Conservation (phyloP, 495 filamentous ascomycete species). For the Terfezia boudieri region DNA sequence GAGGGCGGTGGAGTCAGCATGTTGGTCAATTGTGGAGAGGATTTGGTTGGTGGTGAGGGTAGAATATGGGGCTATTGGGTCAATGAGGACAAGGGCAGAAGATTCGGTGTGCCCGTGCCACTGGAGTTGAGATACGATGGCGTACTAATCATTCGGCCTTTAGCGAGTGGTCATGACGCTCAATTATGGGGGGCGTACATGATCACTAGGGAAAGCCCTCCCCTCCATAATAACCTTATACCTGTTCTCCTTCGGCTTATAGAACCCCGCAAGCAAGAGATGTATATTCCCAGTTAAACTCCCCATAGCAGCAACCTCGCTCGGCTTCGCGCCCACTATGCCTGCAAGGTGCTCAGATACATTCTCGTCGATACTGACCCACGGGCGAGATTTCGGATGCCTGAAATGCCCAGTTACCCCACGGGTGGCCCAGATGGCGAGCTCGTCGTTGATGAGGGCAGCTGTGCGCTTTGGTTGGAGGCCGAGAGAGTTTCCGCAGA, state of each 20-base stretch:
- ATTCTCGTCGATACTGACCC: constrained; percentile 56
- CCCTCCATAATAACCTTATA: constrained; percentile 85
- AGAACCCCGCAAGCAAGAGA: constrained; percentile 78
- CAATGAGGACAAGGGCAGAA: constrained; percentile 51
- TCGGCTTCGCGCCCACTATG: constrained; percentile 57
- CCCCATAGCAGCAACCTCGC: constrained; percentile 83
- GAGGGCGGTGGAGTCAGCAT: constrained; percentile 55
- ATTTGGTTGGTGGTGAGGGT: constrained; percentile 51
- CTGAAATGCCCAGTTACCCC: constrained; percentile 90
- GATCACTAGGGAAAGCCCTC: constrained; percentile 89
- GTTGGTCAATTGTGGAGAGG: constrained; percentile 46
- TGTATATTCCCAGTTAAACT: constrained; percentile 86
- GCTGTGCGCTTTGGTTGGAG: constrained; percentile 58
- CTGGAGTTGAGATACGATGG: constrained; percentile 63
- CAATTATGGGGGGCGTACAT: constrained; percentile 28
- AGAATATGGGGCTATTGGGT: constrained; percentile 28
- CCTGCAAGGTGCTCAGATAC: constrained; percentile 52
- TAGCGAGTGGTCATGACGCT: not conserved
- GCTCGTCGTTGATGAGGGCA: constrained; percentile 50
- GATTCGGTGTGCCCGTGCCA: constrained; percentile 49
- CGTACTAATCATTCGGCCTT: constrained; percentile 36
- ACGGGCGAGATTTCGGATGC: constrained; percentile 52
- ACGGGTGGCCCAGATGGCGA: constrained; percentile 73
- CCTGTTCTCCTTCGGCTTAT: constrained; percentile 40
- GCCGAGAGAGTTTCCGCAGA: constrained; percentile 93